Conservation (phyloP, 805 yeast species). For the Barnettozyma pratensis region DNA sequence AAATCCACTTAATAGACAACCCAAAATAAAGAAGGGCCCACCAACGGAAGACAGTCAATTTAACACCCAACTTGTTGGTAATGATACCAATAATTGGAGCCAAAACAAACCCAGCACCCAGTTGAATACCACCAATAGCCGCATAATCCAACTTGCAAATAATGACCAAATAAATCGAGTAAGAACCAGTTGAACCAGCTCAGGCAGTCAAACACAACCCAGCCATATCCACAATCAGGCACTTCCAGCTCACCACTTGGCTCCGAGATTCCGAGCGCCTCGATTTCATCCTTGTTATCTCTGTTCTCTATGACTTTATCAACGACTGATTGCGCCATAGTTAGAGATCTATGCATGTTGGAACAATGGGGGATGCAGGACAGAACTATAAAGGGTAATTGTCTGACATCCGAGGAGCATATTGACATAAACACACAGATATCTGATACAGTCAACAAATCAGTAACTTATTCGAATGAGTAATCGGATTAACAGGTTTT, state of each 20-base stretch:
- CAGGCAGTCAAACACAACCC: slow-evolving; percentile 20
- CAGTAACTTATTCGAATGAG: too few relatives aligned
- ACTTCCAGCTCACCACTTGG: slow-evolving; percentile 16
- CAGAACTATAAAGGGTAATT: too few relatives aligned
- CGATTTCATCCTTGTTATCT: not conserved
- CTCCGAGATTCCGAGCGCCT: not conserved
- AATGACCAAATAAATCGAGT: slow-evolving; percentile 60
- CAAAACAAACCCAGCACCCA: slow-evolving; percentile 49
- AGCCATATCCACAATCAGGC: slow-evolving; percentile 47
- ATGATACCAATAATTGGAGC: slow-evolving; percentile 44
- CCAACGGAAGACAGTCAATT: slow-evolving; percentile 45
- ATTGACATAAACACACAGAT: too few relatives aligned
- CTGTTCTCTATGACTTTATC: too few relatives aligned
- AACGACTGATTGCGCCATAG: too few relatives aligned
- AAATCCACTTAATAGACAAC: slow-evolving; percentile 56
- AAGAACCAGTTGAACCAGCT: slow-evolving; percentile 22
- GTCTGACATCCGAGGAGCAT: too few relatives aligned
- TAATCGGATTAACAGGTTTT: too few relatives aligned
- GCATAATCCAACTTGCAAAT: slow-evolving; percentile 58
- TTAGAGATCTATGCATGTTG: too few relatives aligned
- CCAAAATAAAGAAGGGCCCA: slow-evolving; percentile 44
- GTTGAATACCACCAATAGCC: slow-evolving; percentile 62
- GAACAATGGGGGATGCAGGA: too few relatives aligned
- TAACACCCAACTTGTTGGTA: slow-evolving; percentile 31
- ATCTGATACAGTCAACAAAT: too few relatives aligned